A percentile compares a stretch with the other conserved stretches of the same genome.
Conservation (phyloP, 2,329 filamentous ascomycete genomes). For the Apiospora phragmitis region DNA sequence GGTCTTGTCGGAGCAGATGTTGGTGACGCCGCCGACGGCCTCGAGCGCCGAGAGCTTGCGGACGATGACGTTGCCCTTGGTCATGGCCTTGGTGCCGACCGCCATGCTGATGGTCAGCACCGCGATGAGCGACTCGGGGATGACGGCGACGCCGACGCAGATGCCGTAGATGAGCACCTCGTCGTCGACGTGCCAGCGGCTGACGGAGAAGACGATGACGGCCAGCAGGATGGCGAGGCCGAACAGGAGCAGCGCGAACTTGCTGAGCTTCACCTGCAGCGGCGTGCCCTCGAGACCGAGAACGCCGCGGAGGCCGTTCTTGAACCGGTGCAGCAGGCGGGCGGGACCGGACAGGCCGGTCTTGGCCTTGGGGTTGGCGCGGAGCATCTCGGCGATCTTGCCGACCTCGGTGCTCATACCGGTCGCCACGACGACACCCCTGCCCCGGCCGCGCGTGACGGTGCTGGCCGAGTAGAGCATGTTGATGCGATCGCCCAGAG, state of each 20-base stretch:
- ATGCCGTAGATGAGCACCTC: slow-evolving; percentile 59
- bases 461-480: slow-evolving; percentile 71
- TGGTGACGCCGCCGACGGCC: slow-evolving; percentile 68
- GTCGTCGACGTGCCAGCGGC: slow-evolving; percentile 51
- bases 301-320: slow-evolving; percentile 47
- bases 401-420: slow-evolving; percentile 76
- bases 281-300: slow-evolving; percentile 76
- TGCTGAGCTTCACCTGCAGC: slow-evolving; percentile 80
- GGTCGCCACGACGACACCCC: slow-evolving; percentile 68
- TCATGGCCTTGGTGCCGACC: slow-evolving; percentile 56
- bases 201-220: slow-evolving; percentile 62
- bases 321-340: slow-evolving; percentile 44
- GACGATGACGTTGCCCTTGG: slow-evolving; percentile 55
- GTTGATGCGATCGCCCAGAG: slow-evolving; percentile 70
- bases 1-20: slow-evolving; percentile 72
- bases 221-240: slow-evolving; percentile 64
- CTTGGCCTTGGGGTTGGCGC: slow-evolving; percentile 54
- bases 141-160: slow-evolving; percentile 52
- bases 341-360: slow-evolving; percentile 48
- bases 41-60: slow-evolving; percentile 65
- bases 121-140: slow-evolving; percentile 59
- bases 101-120: slow-evolving; percentile 65
- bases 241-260: slow-evolving; percentile 81
- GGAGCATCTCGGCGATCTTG: slow-evolving; percentile 70
- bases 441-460: slow-evolving; percentile 70